Base-by-base conservation (phyloP, 2,329 filamentous ascomycete species). In the Fusarium sp. region DNA sequence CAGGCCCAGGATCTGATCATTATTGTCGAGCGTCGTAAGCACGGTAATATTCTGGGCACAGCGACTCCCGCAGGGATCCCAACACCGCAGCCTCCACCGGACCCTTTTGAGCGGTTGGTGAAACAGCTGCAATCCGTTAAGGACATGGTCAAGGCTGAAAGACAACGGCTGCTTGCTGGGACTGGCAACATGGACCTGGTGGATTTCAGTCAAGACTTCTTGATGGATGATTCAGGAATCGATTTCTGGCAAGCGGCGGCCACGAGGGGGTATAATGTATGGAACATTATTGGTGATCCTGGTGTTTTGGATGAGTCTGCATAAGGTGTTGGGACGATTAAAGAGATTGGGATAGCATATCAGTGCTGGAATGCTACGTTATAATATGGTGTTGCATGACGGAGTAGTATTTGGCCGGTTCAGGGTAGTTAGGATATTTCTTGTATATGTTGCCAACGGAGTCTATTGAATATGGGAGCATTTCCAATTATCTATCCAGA, bases 51-150 rank as follows among this genome's bases (percentile, higher is more conserved):
- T 15, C 67, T 69, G 6, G 65, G 59, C 13, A 39, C 61, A 19
- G 53, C 55, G 10, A 53, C 50, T 7, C 55, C 44, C 6, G 49
- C 62, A 7, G 59, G 68, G 0, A 50, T 70, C 13, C 55, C 64
- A 4, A 52, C 45, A 19, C 61, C 67, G 6, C 34, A 46, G 6
- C 65, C 65, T 28, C 60, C 66, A 1, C 74, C 78, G 24, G 79
- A 80, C 38, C 78, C 78, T 2, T 70, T 80, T 26, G 76, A 75
- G 54, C 70, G 77, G 36, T 67, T 80, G 28, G 56, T 76, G 21
- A 69, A 74, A n/a, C 70, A 80, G 43, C 71, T 80, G 9, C 74
- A 67, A 57, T 74, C 71, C 31, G 73, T 76, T 14, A 71, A 73
- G 36, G 76, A 78, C 24, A 57, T 79, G 22, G 74, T 79, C 10